Evolutionary conservation across 441 rosid genomes (phyloP), one percentile per base, ranked within the genome.

Genomic region (Gossypium trilobum): DNA sequence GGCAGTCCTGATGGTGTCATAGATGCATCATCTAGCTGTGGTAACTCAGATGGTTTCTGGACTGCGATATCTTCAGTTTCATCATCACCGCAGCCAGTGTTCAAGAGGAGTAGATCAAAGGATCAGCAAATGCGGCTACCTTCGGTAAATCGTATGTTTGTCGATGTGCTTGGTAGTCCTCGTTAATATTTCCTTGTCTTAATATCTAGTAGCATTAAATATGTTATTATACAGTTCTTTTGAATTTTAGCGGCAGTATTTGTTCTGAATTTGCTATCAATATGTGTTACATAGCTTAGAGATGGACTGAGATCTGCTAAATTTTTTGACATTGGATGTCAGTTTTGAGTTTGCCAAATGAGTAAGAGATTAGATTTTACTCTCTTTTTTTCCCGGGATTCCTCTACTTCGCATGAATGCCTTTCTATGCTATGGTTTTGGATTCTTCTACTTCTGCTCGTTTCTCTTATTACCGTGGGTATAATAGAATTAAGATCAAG

Each of bases 21-120:
- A 6, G 84, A 83, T 73, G 72, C 76, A 27, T 78, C 78, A 29
- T 87, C 84, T 80, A 82, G 84, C 77, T 87, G 78, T 1, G 87
- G 84, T 17, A 80, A 78, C 75, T 87, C 88, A 11, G 80, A 73
- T 67, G 77, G 77, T 39, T 80, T 84, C 0, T 84, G 93, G 91
- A 64, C 72, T 59, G 42, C 57, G 61, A 71, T 75, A 68, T 62
- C 82, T 25, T 72, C 81, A 0, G 65, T 78, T 39, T 82, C 89
- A 3, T 75, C 87, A 9, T 69, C 88, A 10, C 16, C 2, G 8
- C 61, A 23, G 31, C 31, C 29, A n/a, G n/a, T 11, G 61, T 22
- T 56, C 14, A 22, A 56, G 25, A 56, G 61, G 31, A 56, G 16
- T 56, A 23, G 14, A 56, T 11, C 61, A 22, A 11, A 23, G 33